Conservation (phyloP, 441 rosid species). For the Pelargonium fulgidum region DNA sequence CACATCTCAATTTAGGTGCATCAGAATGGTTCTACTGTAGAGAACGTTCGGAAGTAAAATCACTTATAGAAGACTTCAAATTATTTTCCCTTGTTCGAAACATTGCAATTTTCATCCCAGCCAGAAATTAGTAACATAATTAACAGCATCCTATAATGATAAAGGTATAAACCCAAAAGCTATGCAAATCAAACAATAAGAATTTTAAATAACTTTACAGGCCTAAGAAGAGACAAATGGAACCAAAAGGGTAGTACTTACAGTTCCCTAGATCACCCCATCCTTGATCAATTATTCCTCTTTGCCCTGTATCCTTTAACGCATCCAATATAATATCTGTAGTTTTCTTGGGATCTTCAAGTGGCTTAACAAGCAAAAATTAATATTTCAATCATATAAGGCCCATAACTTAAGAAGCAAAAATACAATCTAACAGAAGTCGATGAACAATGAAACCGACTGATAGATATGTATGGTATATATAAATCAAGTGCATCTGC, state of each 20-base stretch:
- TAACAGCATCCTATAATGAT: background rate
- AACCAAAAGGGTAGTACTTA: conserved; percentile 38
- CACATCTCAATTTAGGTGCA: no score
- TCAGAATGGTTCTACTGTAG: no score
- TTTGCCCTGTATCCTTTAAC: conserved; percentile 69
- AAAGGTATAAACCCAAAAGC: conserved; percentile 6
- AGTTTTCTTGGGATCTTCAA: conserved; percentile 74
- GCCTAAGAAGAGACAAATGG: background rate
- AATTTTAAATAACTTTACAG: background rate
- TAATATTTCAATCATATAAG: conserved; percentile 16
- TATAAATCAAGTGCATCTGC: background rate
- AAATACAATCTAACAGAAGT: background rate
- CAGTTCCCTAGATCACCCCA: conserved; percentile 96
- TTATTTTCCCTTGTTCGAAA: no score
- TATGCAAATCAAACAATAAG: background rate
- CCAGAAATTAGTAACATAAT: no score
- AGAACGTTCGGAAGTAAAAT: no score
- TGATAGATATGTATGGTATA: background rate
- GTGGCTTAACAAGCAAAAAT: conserved; percentile 57
- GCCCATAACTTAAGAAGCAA: background rate
- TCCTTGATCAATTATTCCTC: conserved; percentile 92
- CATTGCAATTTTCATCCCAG: no score
- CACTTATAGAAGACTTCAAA: no score
- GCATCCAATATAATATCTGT: conserved; percentile 78
- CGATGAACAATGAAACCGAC: background rate